phyloP scores from a whole-genome alignment of 2,329 filamentous ascomycete genomes.

The Alternaria sp. region DNA sequence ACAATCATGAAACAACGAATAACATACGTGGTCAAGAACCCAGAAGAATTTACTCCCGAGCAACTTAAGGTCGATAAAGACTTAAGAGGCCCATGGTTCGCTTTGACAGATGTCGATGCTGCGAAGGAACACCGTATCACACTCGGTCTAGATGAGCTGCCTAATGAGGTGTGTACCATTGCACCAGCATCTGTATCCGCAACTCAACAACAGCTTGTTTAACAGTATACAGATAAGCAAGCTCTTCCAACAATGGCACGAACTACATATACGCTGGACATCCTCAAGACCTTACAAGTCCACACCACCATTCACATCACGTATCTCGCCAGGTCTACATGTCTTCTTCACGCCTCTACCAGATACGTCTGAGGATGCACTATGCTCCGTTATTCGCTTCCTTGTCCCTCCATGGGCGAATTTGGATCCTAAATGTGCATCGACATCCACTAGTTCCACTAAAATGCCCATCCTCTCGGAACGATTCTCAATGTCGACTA shows the following conservation, averaged over 20 bases:
- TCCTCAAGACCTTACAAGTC: slow-evolving; percentile 65
- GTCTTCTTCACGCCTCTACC: slow-evolving; percentile 73
- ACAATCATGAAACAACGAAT: slow-evolving; percentile 73
- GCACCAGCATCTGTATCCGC: too few species aligned
- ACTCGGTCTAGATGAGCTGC: slow-evolving; percentile 75
- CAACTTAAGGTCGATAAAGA: slow-evolving; percentile 34
- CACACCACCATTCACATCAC: slow-evolving; percentile 75
- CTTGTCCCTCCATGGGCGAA: too few species aligned
- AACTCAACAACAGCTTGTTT: too few species aligned
- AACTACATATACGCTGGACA: slow-evolving; percentile 84
- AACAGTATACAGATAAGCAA: too few species aligned
- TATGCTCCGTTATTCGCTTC: slow-evolving; percentile 56
- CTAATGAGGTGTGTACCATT: slow-evolving; percentile 62
- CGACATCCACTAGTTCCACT: slow-evolving; percentile 67
- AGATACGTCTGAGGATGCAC: slow-evolving; percentile 35
- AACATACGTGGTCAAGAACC: slow-evolving; percentile 74
- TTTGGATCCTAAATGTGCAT: slow-evolving; percentile 12
- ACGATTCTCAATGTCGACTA: slow-evolving; percentile 68
- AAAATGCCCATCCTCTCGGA: slow-evolving; percentile 63
- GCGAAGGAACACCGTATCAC: slow-evolving; percentile 74
- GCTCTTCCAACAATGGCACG: slow-evolving; percentile 69
- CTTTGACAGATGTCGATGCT: too few species aligned
- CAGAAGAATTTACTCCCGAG: slow-evolving; percentile 70
- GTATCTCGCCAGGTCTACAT: slow-evolving; percentile 82
- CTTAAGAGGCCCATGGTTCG: too few species aligned